Evolutionary conservation across 805 yeast genomes (phyloP).

Genomic region (Wickerhamiella kurtzmanii): DNA sequence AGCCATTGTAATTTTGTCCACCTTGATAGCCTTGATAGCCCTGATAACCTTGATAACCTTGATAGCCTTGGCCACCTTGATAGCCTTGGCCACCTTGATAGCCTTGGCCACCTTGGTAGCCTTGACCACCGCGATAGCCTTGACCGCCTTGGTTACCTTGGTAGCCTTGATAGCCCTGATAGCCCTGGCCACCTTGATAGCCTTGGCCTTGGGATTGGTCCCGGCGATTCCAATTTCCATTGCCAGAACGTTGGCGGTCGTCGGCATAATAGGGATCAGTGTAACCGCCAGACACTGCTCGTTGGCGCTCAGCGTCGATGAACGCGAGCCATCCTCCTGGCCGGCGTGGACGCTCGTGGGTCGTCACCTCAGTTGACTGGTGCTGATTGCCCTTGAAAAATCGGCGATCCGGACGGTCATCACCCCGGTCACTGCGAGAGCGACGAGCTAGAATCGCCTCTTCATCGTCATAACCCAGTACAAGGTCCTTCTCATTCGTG

Average conservation of each 20-base stretch:
- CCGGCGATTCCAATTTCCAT: too few relatives aligned
- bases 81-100: too few relatives aligned
- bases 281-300: constrained; percentile 1
- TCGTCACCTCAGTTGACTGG: constrained; percentile 14
- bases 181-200: constrained; percentile 10
- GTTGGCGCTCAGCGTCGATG: constrained; percentile 2
- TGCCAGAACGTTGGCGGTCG: constrained; percentile 5
- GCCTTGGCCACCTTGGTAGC: constrained; percentile 7
- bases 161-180: constrained; percentile 10
- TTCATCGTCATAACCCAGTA: constrained; percentile 55
- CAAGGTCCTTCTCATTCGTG: constrained; percentile 45
- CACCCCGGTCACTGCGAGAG: constrained; percentile 22
- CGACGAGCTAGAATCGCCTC: constrained; percentile 34
- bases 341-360: constrained; percentile 13
- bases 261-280: constrained; percentile 2
- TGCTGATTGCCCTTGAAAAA: constrained; percentile 5
- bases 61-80: constrained; percentile 14
- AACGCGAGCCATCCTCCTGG: constrained; percentile 17
- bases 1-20: constrained; percentile 17
- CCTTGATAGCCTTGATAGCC: constrained; percentile 16
- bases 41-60: constrained; percentile 15
- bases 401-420: constrained; percentile 20
- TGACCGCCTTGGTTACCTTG: constrained; percentile 13
- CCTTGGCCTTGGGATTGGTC: constrained; percentile 9
- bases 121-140: constrained; percentile 9